Base-by-base conservation (phyloP, 2,329 filamentous ascomycete genomes). In the Colletotrichum scovillei region DNA sequence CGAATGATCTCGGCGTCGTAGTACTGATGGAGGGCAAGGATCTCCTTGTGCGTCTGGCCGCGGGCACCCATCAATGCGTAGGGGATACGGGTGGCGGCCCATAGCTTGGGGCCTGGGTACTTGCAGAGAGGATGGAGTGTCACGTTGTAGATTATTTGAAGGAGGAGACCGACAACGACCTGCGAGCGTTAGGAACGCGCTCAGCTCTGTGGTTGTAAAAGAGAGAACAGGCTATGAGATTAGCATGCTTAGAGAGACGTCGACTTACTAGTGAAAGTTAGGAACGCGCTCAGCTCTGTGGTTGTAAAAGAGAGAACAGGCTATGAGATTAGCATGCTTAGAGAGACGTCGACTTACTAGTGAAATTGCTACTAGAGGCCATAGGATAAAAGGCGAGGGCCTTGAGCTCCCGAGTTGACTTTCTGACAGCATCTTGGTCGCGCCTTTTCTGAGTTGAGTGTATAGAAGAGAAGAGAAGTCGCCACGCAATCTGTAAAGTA, bases 1-100 rank as follows among this genome's bases (percentile, higher is more conserved):
- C 86, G 82, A 19, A 88, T 79, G 1, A 86, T 78, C 26, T 77
- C 74, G 16, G 56, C 32, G 64, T 78, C 79, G 63, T 81, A 81
- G 3, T 56, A 14, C 16, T 75, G 64, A 42, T 81, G 79, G 5
- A 75, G 77, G 5, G 70, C 74, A 32, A 77, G 77, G 55, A 81
- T 73, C 35, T 77, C 75, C 42, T 77, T 78, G 56, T 77, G 75
- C 1, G 80, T 71, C 19, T 75, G 75, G 58, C 81, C 80, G 70
- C 70, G 67, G 56, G 65, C 19, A 49, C 65, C 19, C 67, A 66
- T 66, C 14, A 65, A 19, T 22, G 55, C 35, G 60, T 70, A 70
- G 56, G 70, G 70, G 16, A 73, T 57, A 19, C 68, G 56, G 30
- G 72, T 63, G 8, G 58, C 69, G 14, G 68, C 68, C 72, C 72